Evolutionary conservation across 345 rosid species (phyloP).

Genomic region (Eucalyptus marginata): DNA sequence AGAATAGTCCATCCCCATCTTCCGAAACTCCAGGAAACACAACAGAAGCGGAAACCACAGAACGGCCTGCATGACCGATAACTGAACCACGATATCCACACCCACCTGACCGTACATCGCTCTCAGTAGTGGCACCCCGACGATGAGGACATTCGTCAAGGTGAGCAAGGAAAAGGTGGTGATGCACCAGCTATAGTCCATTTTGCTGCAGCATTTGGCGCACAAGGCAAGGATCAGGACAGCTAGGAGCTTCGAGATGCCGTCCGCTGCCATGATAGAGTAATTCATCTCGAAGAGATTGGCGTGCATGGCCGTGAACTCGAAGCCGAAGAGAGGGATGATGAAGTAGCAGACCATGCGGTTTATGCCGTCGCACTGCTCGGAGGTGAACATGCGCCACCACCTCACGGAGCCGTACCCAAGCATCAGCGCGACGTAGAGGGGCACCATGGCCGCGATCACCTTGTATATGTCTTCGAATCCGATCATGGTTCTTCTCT

Average conservation of each 20-base stretch:
- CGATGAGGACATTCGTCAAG: constrained; percentile 53
- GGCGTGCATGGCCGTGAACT: constrained; percentile 60
- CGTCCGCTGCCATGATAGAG: constrained; percentile 47
- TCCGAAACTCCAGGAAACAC: constrained; percentile 58
- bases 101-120: constrained; percentile 71
- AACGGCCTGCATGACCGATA: constrained; percentile 50
- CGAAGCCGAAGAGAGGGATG: constrained; percentile 63
- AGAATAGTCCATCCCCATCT: not conserved
- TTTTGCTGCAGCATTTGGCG: constrained; percentile 53
- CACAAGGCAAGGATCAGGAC: constrained; percentile 43
- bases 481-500: constrained; percentile 36
- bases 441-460: constrained; percentile 67
- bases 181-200: constrained; percentile 72
- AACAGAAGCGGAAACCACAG: constrained; percentile 70
- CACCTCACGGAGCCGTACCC: constrained; percentile 89
- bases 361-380: constrained; percentile 75
- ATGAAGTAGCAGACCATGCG: constrained; percentile 75
- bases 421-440: constrained; percentile 58
- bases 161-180: constrained; percentile 68
- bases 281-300: constrained; percentile 77
- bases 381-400: constrained; percentile 70
- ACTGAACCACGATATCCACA: constrained; percentile 73
- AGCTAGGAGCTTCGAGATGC: constrained; percentile 51
- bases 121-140: constrained; percentile 57
- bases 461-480: constrained; percentile 75